Evolutionary conservation across 2,329 filamentous ascomycete genomes (phyloP).

Genomic region (Xylariaceae sp.): DNA sequence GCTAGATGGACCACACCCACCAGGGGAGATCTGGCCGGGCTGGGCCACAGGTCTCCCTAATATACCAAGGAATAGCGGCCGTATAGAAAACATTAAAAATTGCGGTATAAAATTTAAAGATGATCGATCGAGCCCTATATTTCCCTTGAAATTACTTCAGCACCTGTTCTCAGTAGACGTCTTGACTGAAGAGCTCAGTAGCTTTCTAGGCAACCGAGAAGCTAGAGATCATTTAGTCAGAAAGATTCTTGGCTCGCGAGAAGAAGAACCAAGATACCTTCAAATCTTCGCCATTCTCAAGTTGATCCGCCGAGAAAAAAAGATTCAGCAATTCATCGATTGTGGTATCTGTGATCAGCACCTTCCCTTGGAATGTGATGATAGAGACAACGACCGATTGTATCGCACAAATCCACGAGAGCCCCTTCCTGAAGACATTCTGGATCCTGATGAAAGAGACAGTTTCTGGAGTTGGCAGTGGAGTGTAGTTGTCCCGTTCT

Average conservation of each 20-base stretch:
- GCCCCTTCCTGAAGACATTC: background rate
- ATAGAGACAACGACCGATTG: background rate
- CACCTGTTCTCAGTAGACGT: background rate
- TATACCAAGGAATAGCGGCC: too few relatives aligned
- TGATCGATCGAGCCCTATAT: too few relatives aligned
- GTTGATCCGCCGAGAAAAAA: background rate
- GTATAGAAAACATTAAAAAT: too few relatives aligned
- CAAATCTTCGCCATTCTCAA: constrained; percentile 5
- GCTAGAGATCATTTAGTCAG: background rate
- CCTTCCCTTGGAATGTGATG: background rate
- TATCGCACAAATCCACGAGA: background rate
- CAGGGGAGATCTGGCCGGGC: too few relatives aligned
- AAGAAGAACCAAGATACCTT: background rate
- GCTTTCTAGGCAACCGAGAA: background rate
- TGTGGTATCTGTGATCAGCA: background rate
- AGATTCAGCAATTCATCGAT: background rate
- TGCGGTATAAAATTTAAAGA: too few relatives aligned
- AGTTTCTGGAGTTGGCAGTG: background rate
- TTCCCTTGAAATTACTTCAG: background rate
- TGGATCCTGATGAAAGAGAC: background rate
- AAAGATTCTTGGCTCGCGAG: background rate
- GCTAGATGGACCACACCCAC: too few relatives aligned
- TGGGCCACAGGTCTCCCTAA: too few relatives aligned
- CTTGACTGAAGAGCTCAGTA: background rate
- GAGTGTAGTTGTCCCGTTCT: background rate